A percentile compares a stretch with the other conserved stretches of the same genome.
These are phyloP conservation scores for Suillus variegatus DNA, from an alignment of 768 basidiomycete species.

Conservation along the genomic window DNA sequence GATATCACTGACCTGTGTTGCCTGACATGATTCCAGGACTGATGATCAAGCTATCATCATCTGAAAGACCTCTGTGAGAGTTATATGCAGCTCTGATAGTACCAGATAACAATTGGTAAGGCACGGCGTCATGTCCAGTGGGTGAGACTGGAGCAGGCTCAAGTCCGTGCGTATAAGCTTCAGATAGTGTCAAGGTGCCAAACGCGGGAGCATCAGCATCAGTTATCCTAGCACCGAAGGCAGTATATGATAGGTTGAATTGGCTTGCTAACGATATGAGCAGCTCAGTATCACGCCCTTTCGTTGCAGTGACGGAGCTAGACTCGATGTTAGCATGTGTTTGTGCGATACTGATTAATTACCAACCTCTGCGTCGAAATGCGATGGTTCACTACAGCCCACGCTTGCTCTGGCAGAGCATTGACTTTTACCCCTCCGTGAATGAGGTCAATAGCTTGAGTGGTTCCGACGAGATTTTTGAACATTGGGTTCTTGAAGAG, in stretches of 20 bases:
- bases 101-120: constrained; percentile 60
- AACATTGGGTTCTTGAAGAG: constrained; percentile 40
- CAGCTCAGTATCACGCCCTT: constrained; percentile 45
- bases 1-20: constrained; percentile 43
- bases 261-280: constrained; percentile 45
- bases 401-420: constrained; percentile 80
- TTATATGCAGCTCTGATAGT: constrained; percentile 66
- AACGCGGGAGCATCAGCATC: constrained; percentile 32
- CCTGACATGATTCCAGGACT: constrained; percentile 59
- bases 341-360: neutral
- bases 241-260: constrained; percentile 59
- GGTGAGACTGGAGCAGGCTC: constrained; percentile 73
- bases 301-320: constrained; percentile 43
- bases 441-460: constrained; percentile 68
- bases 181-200: constrained; percentile 52
- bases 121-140: constrained; percentile 26
- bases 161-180: constrained; percentile 47
- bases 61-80: constrained; percentile 43
- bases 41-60: constrained; percentile 38
- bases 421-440: constrained; percentile 72
- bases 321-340: neutral
- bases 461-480: constrained; percentile 57
- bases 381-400: constrained; percentile 72
- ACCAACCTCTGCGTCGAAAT: constrained; percentile 60
- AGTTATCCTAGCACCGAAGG: constrained; percentile 51